Conservation (phyloP, 768 basidiomycete genomes). For the Phallus indusiatus region DNA sequence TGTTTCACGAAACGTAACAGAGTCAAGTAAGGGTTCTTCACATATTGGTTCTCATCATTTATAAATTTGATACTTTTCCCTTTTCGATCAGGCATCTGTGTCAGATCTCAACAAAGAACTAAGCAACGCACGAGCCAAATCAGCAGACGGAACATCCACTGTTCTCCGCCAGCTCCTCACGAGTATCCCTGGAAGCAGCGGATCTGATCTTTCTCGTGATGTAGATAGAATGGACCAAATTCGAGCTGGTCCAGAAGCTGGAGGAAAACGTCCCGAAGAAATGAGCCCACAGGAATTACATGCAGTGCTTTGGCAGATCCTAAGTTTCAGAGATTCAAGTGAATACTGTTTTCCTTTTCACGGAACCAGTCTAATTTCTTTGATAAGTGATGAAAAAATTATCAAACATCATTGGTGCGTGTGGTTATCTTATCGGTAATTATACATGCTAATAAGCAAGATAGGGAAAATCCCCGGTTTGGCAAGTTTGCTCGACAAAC, state of each 20-base stretch:
- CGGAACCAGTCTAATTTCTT: background rate
- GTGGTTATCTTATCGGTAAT: background rate
- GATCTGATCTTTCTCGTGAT: slow-evolving; percentile 59
- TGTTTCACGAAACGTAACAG: slow-evolving; percentile 12
- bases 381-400: slow-evolving; percentile 65
- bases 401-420: slow-evolving; percentile 54
- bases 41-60: background rate
- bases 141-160: slow-evolving; percentile 21
- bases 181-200: slow-evolving; percentile 52
- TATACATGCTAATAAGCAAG: background rate
- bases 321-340: slow-evolving; percentile 79
- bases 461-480: slow-evolving; percentile 81
- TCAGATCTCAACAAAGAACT: slow-evolving; percentile 77
- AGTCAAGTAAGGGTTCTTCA: slow-evolving; percentile 18
- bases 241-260: slow-evolving; percentile 43
- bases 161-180: slow-evolving; percentile 52
- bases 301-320: slow-evolving; percentile 71
- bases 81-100: slow-evolving; percentile 58
- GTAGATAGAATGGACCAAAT: slow-evolving; percentile 67
- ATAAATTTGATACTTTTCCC: slow-evolving; percentile 10
- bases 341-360: slow-evolving; percentile 11
- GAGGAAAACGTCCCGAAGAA: slow-evolving; percentile 62
- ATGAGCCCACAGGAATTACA: slow-evolving; percentile 90
- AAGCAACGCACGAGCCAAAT: slow-evolving; percentile 53
- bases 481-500: slow-evolving; percentile 61